A percentile compares a stretch with the other conserved stretches of the same genome.
Conservation (phyloP, 2,329 filamentous ascomycete genomes). For the Aspergillus arachidicola region DNA sequence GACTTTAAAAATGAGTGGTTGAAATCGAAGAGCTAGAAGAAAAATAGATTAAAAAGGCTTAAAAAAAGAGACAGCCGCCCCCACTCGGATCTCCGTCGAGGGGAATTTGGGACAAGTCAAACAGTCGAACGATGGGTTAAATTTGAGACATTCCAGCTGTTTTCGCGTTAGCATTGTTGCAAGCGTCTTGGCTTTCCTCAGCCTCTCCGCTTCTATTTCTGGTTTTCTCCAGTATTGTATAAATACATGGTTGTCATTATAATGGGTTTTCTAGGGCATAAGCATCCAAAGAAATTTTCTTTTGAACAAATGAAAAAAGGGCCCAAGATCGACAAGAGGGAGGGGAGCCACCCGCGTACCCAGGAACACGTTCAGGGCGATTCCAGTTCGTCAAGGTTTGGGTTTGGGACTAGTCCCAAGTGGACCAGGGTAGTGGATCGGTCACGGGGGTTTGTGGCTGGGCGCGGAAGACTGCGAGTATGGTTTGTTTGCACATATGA, state of each 20-base stretch:
- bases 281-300: background rate
- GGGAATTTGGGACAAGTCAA: background rate
- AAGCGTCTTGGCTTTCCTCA: background rate
- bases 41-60: background rate
- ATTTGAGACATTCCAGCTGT: background rate
- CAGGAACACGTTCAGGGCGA: background rate
- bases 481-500: background rate
- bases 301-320: background rate
- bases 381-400: background rate
- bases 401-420: background rate
- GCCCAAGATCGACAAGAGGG: background rate
- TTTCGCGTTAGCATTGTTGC: background rate
- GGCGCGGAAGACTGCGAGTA: background rate
- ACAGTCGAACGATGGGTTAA: background rate
- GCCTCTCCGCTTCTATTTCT: background rate
- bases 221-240: background rate
- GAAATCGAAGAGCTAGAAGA: background rate
- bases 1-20: background rate
- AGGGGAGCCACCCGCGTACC: background rate
- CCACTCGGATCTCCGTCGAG: background rate
- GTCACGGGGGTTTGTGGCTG: background rate
- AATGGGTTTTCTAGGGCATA: no score
- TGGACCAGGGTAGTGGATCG: background rate
- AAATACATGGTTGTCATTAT: background rate
- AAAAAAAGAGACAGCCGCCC: background rate